phyloP scores from a whole-genome alignment of 768 basidiomycete genomes.

The Auricularia sp. region DNA sequence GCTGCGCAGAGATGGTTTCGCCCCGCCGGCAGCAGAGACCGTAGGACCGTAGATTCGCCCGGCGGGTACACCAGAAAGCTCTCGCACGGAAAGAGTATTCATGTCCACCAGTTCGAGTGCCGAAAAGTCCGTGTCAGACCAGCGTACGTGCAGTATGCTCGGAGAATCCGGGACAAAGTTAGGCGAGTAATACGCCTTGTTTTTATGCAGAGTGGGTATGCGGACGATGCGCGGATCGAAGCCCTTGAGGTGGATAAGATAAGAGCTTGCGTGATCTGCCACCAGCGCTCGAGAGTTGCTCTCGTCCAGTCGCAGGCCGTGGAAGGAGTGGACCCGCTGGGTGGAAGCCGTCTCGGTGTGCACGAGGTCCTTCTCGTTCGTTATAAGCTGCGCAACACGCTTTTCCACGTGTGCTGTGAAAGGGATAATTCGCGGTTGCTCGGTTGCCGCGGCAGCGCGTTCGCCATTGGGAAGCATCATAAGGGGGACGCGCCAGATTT shows the following conservation, averaged over 20 bases:
- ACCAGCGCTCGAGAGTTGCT: constrained; percentile 56
- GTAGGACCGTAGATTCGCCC: constrained; percentile 57
- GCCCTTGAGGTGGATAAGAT: constrained; percentile 29
- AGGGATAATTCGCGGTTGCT: constrained; percentile 33
- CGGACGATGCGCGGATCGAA: constrained; percentile 17
- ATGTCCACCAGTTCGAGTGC: constrained; percentile 56
- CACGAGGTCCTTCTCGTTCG: constrained; percentile 37
- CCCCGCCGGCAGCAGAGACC: constrained; percentile 24
- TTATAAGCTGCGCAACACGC: constrained; percentile 48
- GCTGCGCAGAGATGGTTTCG: constrained; percentile 18
- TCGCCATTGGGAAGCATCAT: constrained; percentile 29
- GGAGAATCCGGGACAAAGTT: constrained; percentile 39
- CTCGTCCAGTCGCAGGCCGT: constrained; percentile 46
- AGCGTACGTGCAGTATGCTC: constrained; percentile 52
- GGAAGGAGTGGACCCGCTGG: constrained; percentile 52
- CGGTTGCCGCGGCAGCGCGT: no score
- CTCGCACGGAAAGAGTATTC: constrained; percentile 30
- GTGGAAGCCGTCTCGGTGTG: constrained; percentile 46
- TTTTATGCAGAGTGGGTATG: constrained; percentile 37
- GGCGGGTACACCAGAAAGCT: constrained; percentile 42
- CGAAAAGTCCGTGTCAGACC: constrained; percentile 56
- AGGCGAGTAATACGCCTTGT: constrained; percentile 54
- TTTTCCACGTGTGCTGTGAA: constrained; percentile 58
- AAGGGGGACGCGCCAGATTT: constrained; percentile 55
- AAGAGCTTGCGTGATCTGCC: constrained; percentile 28